Percentiles rank a stretch among this genome's conserved stretches.
These are phyloP conservation scores for Apiospora saccharicola DNA, from an alignment of 2,329 filamentous ascomycete genomes.

Conservation along the genomic window DNA sequence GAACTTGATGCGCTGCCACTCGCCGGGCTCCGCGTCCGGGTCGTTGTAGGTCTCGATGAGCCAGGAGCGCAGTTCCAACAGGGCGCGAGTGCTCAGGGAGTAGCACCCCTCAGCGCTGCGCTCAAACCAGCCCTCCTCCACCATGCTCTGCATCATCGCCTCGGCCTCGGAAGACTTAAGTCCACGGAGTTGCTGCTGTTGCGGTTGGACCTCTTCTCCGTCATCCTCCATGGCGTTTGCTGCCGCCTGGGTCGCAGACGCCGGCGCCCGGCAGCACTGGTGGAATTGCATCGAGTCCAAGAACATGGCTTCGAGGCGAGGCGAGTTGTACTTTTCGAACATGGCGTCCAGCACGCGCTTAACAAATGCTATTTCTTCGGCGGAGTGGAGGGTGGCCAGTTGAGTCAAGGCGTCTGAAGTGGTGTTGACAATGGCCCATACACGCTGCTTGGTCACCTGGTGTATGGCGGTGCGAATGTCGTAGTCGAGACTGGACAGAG, in stretches of 20 bases:
- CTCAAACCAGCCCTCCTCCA: constrained; percentile 86
- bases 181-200: constrained; percentile 53
- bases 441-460: constrained; percentile 70
- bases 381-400: constrained; percentile 78
- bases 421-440: constrained; percentile 88
- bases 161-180: constrained; percentile 84
- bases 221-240: constrained; percentile 33
- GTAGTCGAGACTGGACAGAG: constrained; percentile 81
- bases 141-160: constrained; percentile 70
- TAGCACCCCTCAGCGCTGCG: constrained; percentile 76
- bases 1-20: constrained; percentile 80
- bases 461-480: constrained; percentile 81
- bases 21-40: constrained; percentile 62
- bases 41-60: constrained; percentile 92
- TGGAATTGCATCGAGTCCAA: constrained; percentile 81
- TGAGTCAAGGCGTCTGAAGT: constrained; percentile 86
- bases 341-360: constrained; percentile 89
- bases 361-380: constrained; percentile 89
- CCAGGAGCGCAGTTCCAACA: constrained; percentile 88
- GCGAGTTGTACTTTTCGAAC: constrained; percentile 88
- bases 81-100: constrained; percentile 74
- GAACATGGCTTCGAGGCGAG: constrained; percentile 82
- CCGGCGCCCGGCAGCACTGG: constrained; percentile 66
- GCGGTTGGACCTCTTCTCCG: constrained; percentile 39
- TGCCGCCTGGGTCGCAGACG: constrained; percentile 29